These are phyloP conservation scores for Colletotrichum abscissum DNA, from an alignment of 2,329 filamentous ascomycete species.

Conservation along the genomic window DNA sequence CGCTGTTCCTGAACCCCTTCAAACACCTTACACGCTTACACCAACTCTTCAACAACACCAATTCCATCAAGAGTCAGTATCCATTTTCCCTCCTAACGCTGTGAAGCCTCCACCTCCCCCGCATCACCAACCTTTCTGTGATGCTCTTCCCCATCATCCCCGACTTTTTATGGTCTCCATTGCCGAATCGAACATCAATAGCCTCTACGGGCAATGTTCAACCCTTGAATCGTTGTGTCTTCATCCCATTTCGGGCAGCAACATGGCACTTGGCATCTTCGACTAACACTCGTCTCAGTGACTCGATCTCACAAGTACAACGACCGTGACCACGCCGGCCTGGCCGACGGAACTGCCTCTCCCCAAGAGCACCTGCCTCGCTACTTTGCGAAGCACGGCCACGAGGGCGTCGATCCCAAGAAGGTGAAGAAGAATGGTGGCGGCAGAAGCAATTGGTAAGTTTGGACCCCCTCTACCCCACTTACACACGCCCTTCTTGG, in stretches of 20 bases:
- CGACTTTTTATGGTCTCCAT: neutral
- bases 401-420: slow-evolving; percentile 84
- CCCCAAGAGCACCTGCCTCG: slow-evolving; percentile 83
- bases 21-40: neutral
- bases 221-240: no score
- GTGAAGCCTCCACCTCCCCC: slow-evolving; percentile 17
- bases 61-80: slow-evolving; percentile 36
- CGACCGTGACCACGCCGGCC: slow-evolving; percentile 87
- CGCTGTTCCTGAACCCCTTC: neutral
- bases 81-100: neutral
- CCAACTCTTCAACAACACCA: neutral
- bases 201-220: neutral
- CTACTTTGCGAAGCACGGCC: slow-evolving; percentile 92
- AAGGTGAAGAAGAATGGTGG: slow-evolving; percentile 97
- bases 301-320: slow-evolving; percentile 97
- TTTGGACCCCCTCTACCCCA: slow-evolving; percentile 35
- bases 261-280: neutral
- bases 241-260: no score
- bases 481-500: slow-evolving; percentile 18
- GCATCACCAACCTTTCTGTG: slow-evolving; percentile 22
- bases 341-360: slow-evolving; percentile 78
- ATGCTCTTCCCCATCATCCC: slow-evolving; percentile 16
- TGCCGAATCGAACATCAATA: neutral
- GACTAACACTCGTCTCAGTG: slow-evolving; percentile 67
- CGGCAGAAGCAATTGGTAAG: slow-evolving; percentile 94